A percentile compares a stretch with the other conserved stretches of the same genome.
phyloP scores from a whole-genome alignment of 2,329 filamentous ascomycete species.

The Dothideomycetes sp. region DNA sequence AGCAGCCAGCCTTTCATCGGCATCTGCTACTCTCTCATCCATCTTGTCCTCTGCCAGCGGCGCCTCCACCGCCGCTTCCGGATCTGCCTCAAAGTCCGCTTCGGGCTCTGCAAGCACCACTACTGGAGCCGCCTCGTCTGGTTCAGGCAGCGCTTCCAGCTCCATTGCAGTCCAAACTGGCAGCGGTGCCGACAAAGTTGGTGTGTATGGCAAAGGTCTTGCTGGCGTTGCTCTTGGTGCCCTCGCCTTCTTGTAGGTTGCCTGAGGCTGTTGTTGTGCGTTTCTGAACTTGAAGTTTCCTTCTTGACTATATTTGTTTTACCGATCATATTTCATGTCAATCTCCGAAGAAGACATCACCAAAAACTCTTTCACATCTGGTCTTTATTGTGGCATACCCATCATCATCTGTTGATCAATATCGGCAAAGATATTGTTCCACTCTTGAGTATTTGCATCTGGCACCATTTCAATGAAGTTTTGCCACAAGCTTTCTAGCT shows the following conservation, averaged over 20 bases:
- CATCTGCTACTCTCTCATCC: neutral
- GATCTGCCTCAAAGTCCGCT: neutral
- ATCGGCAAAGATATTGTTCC: constrained; percentile 6
- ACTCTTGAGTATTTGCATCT: constrained; percentile 1
- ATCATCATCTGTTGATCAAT: too few relatives aligned
- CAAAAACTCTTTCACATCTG: too few relatives aligned
- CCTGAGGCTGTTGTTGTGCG: too few relatives aligned
- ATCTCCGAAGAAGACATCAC: too few relatives aligned
- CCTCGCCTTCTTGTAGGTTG: constrained; percentile 1
- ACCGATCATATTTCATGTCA: too few relatives aligned
- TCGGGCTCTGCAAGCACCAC: neutral
- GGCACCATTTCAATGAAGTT: constrained; percentile 18
- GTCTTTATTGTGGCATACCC: too few relatives aligned
- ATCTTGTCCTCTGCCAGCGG: neutral
- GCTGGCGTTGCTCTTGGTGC: constrained; percentile 8
- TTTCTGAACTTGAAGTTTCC: too few relatives aligned
- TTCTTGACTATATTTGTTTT: too few relatives aligned
- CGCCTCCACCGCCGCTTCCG: neutral
- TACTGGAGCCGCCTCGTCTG: neutral
- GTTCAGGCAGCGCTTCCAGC: too few relatives aligned
- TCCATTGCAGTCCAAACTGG: too few relatives aligned
- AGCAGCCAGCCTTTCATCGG: constrained; percentile 1
- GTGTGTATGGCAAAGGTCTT: constrained; percentile 4
- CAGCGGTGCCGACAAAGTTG: too few relatives aligned
- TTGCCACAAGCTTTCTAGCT: constrained; percentile 21